phyloP scores from a whole-genome alignment of 2,329 filamentous ascomycete species.

The Sporothrix protearum region DNA sequence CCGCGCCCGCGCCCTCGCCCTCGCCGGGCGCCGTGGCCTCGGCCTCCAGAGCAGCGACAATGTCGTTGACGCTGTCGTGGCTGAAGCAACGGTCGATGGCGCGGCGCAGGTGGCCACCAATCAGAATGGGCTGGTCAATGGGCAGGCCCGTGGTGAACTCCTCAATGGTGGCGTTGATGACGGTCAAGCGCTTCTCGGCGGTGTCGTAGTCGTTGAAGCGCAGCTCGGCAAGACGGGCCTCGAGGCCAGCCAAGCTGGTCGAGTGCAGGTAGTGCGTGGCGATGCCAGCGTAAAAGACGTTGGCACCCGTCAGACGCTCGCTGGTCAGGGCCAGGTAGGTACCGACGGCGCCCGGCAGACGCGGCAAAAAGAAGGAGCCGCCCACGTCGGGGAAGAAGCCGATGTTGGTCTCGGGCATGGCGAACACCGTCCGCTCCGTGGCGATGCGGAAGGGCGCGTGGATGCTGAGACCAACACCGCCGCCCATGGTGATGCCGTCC shows the following conservation, averaged over 20 bases:
- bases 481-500: conserved; percentile 98
- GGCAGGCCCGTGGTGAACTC: conserved; percentile 88
- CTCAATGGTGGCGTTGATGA: conserved; percentile 84
- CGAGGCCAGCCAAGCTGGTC: conserved; percentile 74
- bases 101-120: conserved; percentile 67
- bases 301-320: conserved; percentile 73
- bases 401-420: conserved; percentile 98
- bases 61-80: conserved; percentile 63
- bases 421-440: conserved; percentile 90
- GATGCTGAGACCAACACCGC: conserved; percentile 87
- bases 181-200: conserved; percentile 58
- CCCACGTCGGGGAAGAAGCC: conserved; percentile 99
- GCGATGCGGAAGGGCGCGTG: conserved; percentile 96
- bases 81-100: conserved; percentile 83
- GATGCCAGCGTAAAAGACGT: conserved; percentile 85
- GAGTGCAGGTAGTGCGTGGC: conserved; percentile 97
- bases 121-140: conserved; percentile 62
- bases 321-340: conserved; percentile 93
- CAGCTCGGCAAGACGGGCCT: conserved; percentile 82
- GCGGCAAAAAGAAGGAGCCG: conserved; percentile 89
- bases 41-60: conserved; percentile 64
- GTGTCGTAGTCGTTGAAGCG: conserved; percentile 75
- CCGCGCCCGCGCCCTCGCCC: conserved; percentile 65
- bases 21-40: conserved; percentile 61
- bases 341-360: conserved; percentile 80